Evolutionary conservation across 768 basidiomycete species (phyloP).

Genomic region (Cantharellus anzutake): DNA sequence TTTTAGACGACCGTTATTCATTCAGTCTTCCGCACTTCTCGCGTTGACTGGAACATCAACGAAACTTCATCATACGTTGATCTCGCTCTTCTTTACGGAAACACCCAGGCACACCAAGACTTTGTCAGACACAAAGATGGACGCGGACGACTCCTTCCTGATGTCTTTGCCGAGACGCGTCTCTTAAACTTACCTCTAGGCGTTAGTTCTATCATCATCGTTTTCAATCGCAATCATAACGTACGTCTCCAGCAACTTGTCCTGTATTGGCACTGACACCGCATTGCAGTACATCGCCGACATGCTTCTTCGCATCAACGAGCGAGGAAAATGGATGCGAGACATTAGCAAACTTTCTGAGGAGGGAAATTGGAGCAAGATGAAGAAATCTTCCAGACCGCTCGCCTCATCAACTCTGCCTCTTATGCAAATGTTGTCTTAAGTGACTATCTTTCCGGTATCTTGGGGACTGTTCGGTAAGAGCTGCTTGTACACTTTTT

Average conservation of each 20-base stretch:
- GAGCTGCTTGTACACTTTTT: background rate
- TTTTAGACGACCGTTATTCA: slow-evolving; percentile 2
- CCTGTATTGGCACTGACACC: background rate
- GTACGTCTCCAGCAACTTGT: background rate
- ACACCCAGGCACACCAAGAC: slow-evolving; percentile 23
- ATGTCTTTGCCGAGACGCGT: slow-evolving; percentile 63
- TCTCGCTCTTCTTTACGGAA: slow-evolving; percentile 20
- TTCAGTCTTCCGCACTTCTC: slow-evolving; percentile 11
- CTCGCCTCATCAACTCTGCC: slow-evolving; percentile 53
- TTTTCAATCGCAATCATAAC: slow-evolving; percentile 65
- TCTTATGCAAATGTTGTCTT: slow-evolving; percentile 10
- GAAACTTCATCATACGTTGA: slow-evolving; percentile 9
- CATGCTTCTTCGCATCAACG: slow-evolving; percentile 65
- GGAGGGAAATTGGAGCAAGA: slow-evolving; percentile 11
- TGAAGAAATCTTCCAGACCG: slow-evolving; percentile 70
- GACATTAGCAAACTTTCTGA: slow-evolving; percentile 17
- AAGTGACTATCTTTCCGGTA: slow-evolving; percentile 10
- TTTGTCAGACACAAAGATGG: slow-evolving; percentile 21
- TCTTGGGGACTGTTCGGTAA: slow-evolving; percentile 3
- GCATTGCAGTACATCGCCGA: slow-evolving; percentile 40
- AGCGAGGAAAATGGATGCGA: slow-evolving; percentile 35
- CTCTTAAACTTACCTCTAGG: slow-evolving; percentile 44
- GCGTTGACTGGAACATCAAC: slow-evolving; percentile 10
- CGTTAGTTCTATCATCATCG: slow-evolving; percentile 17
- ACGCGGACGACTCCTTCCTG: slow-evolving; percentile 44